Evolutionary conservation across 306 rosid species (phyloP).

Genomic region (Ammopiptanthus mongolicus): DNA sequence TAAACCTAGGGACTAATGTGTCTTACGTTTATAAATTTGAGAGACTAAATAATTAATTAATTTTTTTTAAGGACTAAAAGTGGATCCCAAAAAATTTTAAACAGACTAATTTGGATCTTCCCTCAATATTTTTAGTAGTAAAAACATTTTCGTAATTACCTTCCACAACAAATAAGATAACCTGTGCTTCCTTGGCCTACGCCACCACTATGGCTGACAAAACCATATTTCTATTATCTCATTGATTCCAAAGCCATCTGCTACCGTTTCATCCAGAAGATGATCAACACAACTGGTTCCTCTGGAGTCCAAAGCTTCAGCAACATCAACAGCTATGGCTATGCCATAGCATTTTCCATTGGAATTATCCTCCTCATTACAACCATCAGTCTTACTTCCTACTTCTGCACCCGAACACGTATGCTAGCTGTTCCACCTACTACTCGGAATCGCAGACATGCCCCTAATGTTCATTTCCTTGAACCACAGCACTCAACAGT

Average conservation of each 20-base stretch:
- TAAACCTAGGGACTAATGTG: too few relatives aligned
- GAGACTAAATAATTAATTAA: too few relatives aligned
- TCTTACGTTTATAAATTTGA: too few relatives aligned
- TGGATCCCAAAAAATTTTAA: too few relatives aligned
- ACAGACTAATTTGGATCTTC: too few relatives aligned
- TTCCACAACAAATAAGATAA: constrained; percentile 11
- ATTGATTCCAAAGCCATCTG: not conserved
- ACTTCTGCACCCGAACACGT: constrained; percentile 44
- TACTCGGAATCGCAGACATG: not conserved
- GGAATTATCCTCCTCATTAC: constrained; percentile 50
- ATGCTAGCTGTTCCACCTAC: not conserved
- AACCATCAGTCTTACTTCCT: constrained; percentile 46
- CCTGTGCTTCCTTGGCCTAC: not conserved
- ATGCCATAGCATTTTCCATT: constrained; percentile 50
- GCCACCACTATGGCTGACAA: constrained; percentile 19
- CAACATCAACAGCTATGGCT: constrained; percentile 42
- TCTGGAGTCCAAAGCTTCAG: constrained; percentile 25
- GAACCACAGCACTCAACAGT: constrained; percentile 17
- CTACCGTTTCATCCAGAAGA: not conserved
- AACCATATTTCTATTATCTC: constrained; percentile 1
- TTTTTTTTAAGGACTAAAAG: too few relatives aligned
- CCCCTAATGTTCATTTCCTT: not conserved
- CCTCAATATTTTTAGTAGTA: too few relatives aligned
- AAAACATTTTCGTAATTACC: too few relatives aligned
- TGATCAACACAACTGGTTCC: constrained; percentile 23